These are phyloP conservation scores for Cadophora sp. DNA, from an alignment of 2,329 filamentous ascomycete genomes.

Conservation along the genomic window DNA sequence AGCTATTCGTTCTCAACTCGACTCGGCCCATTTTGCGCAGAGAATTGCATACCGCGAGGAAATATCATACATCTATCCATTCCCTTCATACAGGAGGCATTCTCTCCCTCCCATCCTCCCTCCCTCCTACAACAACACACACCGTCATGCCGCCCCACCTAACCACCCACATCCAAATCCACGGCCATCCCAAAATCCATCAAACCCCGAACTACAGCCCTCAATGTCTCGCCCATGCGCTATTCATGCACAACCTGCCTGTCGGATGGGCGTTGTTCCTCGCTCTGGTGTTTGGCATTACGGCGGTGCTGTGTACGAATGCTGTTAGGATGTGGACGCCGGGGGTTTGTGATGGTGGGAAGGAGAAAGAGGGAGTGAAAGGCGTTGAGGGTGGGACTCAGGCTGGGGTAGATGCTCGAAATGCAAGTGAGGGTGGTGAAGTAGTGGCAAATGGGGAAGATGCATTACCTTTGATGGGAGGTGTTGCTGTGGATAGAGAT, in stretches of 20 bases:
- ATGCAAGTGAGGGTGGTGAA: neutral
- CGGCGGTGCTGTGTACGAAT: slow-evolving; percentile 8
- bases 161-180: neutral
- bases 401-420: neutral
- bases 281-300: slow-evolving; percentile 7
- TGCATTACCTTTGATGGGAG: neutral
- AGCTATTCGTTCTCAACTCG: no score
- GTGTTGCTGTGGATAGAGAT: neutral
- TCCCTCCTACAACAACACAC: no score
- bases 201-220: neutral
- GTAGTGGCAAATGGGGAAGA: neutral
- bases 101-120: no score
- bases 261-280: slow-evolving; percentile 2
- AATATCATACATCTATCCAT: no score
- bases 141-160: no score
- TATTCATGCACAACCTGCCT: slow-evolving; percentile 19
- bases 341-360: neutral
- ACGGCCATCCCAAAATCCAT: neutral
- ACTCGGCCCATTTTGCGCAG: no score
- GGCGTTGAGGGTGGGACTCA: neutral
- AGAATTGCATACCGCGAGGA: no score
- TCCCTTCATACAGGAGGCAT: no score
- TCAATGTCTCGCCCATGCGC: slow-evolving; percentile 23
- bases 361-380: neutral
- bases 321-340: slow-evolving; percentile 16